These are phyloP conservation scores for Coelastrella sp. DNA, from an alignment of 139 green algal species.

Conservation along the genomic window DNA sequence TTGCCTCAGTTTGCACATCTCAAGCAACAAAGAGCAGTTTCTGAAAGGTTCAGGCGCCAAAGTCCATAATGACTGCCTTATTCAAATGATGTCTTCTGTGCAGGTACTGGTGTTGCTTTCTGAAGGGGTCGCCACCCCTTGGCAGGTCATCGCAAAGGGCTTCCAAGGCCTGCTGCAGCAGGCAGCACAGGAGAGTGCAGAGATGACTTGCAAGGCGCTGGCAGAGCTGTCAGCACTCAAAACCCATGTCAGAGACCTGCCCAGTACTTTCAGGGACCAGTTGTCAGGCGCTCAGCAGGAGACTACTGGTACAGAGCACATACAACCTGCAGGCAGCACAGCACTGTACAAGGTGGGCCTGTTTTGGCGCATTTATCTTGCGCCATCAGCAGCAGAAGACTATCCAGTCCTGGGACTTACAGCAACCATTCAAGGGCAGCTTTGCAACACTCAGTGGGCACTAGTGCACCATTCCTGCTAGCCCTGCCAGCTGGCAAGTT, in stretches of 20 bases:
- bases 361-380: too few relatives aligned
- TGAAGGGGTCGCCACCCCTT: background rate
- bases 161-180: background rate
- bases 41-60: background rate
- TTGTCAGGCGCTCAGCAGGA: too few relatives aligned
- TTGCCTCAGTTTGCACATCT: background rate
- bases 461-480: too few relatives aligned
- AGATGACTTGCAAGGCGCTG: background rate
- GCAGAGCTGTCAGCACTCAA: background rate
- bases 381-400: too few relatives aligned
- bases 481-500: too few relatives aligned
- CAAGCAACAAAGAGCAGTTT: background rate
- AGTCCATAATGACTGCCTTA: background rate
- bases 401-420: too few relatives aligned
- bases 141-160: background rate
- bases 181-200: background rate
- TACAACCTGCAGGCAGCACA: background rate
- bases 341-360: background rate
- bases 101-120: background rate
- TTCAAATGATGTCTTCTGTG: background rate
- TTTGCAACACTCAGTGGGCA: too few relatives aligned
- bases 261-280: too few relatives aligned
- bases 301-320: too few relatives aligned
- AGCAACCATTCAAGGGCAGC: too few relatives aligned
- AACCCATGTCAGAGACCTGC: background rate